Evolutionary conservation across 495 filamentous ascomycete species (phyloP), one percentile per base, ranked within the genome.

Genomic region (Glonium stellatum): DNA sequence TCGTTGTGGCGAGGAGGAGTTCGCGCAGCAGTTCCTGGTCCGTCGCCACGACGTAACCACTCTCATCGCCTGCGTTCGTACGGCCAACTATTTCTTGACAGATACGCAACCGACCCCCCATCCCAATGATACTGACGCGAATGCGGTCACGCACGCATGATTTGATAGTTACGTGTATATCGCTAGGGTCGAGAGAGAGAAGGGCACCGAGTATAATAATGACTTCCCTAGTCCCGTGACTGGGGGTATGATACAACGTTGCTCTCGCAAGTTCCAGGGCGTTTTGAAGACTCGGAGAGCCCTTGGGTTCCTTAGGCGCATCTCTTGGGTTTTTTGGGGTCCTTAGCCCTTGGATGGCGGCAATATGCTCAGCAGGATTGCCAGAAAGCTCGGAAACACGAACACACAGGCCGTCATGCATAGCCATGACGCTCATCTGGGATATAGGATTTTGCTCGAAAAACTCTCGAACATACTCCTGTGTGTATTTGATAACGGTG

Each of bases 361-460:
- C 80, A 60, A 97, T 84, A 71, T 97, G 93, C 54, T 95, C 89
- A 6, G 82, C 84, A 0, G 91, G 90, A 70, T 97, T 97, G 1
- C 95, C 95, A 55, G 84, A 87, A 78, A 96, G 87, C 68, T 95
- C 89, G 69, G 85, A 91, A 53, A 98, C 82, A 37, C 89, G 77
- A 9, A 93, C 73, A 8, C 91, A 92, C 15, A 97, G 76, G 13
- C 93, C 93, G 72, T 97, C 95, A 46, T 70, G 84, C 83, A 96
- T 92, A 49, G 88, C 92, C 42, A 98, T 76, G 22, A 97, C 84
- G 13, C 87, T 90, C 39, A 98, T 79, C 69, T 98, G 95, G 31
- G 89, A 93, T 71, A 98, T 97, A n/a, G 93, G 93, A 61, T 98
- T 98, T 72, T 98, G 93, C 72, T 97, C 92, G 70, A 97, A 98